A percentile compares a stretch with the other conserved stretches of the same genome.
Evolutionary conservation across 345 rosid genomes (phyloP).

Genomic region (Eutrema japonicum): DNA sequence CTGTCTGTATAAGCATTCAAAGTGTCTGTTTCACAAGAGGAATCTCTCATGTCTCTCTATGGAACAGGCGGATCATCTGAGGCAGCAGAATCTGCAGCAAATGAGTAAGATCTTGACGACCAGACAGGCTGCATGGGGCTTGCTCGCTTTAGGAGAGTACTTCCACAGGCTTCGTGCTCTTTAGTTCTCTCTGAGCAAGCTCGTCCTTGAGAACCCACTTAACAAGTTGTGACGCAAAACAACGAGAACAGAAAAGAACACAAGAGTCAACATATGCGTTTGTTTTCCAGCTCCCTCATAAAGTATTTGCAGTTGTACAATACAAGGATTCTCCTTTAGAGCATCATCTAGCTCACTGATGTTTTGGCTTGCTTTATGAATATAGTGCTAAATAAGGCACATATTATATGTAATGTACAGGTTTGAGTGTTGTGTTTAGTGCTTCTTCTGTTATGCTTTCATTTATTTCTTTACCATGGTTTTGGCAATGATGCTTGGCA

Average conservation of each 20-base stretch:
- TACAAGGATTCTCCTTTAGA: constrained; percentile 15
- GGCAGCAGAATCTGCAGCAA: constrained; percentile 55
- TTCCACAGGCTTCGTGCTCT: constrained; percentile 60
- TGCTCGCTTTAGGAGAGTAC: constrained; percentile 51
- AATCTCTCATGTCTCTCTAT: background rate
- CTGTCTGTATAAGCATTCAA: constrained; percentile 1
- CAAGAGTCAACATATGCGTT: background rate
- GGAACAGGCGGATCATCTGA: constrained; percentile 84
- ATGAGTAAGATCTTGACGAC: constrained; percentile 21
- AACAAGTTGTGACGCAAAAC: constrained; percentile 20
- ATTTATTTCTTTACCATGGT: background rate
- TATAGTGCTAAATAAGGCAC: background rate
- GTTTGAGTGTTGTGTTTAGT: background rate
- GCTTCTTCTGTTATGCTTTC: no score
- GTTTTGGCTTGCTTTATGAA: constrained; percentile 6
- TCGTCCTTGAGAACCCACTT: constrained; percentile 63
- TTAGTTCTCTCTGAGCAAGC: constrained; percentile 86
- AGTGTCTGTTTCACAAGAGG: background rate
- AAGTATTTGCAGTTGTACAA: constrained; percentile 7
- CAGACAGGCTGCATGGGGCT: constrained; percentile 76
- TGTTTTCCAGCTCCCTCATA: no score
- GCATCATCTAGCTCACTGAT: constrained; percentile 29
- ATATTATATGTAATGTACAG: no score
- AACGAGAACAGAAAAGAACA: constrained; percentile 12
- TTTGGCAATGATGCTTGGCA: background rate